Base-by-base conservation (phyloP, 1,139 yeast species). In the Hyphopichia buzzinii region DNA sequence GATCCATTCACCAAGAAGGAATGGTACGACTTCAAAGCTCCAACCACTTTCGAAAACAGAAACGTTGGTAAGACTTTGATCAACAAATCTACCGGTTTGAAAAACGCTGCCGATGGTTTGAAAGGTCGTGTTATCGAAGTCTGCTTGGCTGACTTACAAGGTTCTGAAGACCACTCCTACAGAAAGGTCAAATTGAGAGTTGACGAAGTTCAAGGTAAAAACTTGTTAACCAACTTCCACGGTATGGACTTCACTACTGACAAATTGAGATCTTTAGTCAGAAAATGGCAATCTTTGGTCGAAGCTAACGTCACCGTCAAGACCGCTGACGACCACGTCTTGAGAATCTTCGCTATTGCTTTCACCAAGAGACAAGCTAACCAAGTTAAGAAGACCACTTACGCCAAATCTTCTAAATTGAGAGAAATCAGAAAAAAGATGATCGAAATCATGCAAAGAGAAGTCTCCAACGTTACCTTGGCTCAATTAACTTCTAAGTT, bases 231-330 rank as follows among this genome's bases (percentile, higher is more conserved):
- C 64, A 71, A 71, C 70, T 71, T 71, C 70, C 75, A 71, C 58
- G 77, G 76, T 43, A 57, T 71, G 53, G 72, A 68, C 59, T 70
- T 71, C 60, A 71, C 76, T 49, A 55, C 73, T 39, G 77, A 71
- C 58, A 71, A 71, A 59, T 60, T 71, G 50, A 68, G 76, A 67
- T 70, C 76, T 33, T 67, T 71, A 57, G 77, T 71, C 39, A 68
- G 75, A 67, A 71, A 71, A 55, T 71, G 77, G 77, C 77, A 71
- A 65, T 70, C 76, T 37, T 66, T 71, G 57, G 76, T 71, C 44
- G 76, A 71, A 58, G 75, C 75, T 52, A 70, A 69, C 48, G 76
- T 69, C 44, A 71, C 76, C 46, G 76, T 70, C 49, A 71, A 70
- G 62, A 71, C 76, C 47, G 53, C 76, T 42, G 76, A 71, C 54